Evolutionary conservation across 345 rosid genomes (phyloP), one percentile per base, ranked within the genome.

Genomic region (Populus pruinosa): DNA sequence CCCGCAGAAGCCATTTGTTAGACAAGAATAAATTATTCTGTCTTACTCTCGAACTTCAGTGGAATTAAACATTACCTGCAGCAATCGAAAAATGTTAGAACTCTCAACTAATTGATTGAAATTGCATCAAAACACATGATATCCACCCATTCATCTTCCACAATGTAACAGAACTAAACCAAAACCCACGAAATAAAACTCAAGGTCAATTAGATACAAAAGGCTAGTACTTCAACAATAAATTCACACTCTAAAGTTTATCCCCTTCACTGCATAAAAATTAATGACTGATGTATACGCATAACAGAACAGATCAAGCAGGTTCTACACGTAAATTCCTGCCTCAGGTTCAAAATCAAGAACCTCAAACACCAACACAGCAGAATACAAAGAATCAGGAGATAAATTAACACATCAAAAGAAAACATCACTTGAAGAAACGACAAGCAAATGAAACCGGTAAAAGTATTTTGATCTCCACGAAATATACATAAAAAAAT

Each of bases 41-140:
- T 47, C 77, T 67, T 80, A 77, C 65, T 73, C 59, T 62, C 79
- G 67, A 70, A 76, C 78, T 67, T 17, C 49, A 27, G 67, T 53
- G 55, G 59, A 73, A 74, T 70, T 77, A 38, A 73, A 69, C 83
- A 84, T 84, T 74, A 86, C 80, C 89, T 82, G 82, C 73, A 9
- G 71, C 8, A 61, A 10, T 33, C 21, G 63, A 20, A 78, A 10
- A 14, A 27, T 18, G 50, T 21, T 18, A 70, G 70, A 8, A 69
- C 73, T 67, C 78, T 71, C 66, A 38, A 62, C 10, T 9, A 0
- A 72, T 63, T 75, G 0, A 63, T 21, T 61, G 7, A 61, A 68
- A 41, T 16, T 69, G 38, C 73, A 76, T 11, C 63, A 59, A 59
- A 76, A 39, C 41, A 56, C 9, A 25, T 17, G 21, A 53, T 6